Percentiles rank a stretch among this genome's conserved stretches.
Conservation (phyloP, 2,329 filamentous ascomycete genomes). For the Colletotrichum cereale region DNA sequence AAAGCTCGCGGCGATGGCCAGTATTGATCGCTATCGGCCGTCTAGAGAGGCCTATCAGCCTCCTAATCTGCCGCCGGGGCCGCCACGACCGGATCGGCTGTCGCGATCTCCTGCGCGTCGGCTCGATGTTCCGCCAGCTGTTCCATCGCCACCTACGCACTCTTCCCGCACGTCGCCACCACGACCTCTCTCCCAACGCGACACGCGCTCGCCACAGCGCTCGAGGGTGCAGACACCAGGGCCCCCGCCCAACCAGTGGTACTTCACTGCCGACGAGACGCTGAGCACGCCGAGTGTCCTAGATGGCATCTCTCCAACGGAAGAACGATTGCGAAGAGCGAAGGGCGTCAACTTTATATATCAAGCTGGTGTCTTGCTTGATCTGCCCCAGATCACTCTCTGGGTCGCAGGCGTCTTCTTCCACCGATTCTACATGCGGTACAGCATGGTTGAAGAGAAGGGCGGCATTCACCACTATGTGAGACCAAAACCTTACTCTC, state of each 20-base stretch:
- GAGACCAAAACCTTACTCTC: slow-evolving; percentile 50
- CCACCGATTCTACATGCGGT: slow-evolving; percentile 95
- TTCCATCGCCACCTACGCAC: slow-evolving; percentile 70
- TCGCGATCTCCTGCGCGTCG: slow-evolving; percentile 65
- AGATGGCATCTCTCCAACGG: slow-evolving; percentile 81
- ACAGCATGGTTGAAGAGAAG: slow-evolving; percentile 81
- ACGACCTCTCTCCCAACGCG: slow-evolving; percentile 58
- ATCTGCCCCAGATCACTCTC: slow-evolving; percentile 90
- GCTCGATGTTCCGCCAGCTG: slow-evolving; percentile 71
- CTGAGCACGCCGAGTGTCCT: slow-evolving; percentile 85
- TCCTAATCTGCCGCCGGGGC: slow-evolving; percentile 57
- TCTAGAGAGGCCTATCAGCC: slow-evolving; percentile 70
- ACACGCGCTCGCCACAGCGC: slow-evolving; percentile 57
- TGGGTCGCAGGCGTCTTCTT: slow-evolving; percentile 95
- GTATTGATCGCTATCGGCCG: slow-evolving; percentile 70
- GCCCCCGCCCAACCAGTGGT: slow-evolving; percentile 77
- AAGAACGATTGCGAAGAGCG: slow-evolving; percentile 84
- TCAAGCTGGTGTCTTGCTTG: slow-evolving; percentile 91
- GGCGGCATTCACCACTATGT: slow-evolving; percentile 91
- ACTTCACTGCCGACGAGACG: slow-evolving; percentile 87
- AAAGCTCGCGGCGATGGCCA: slow-evolving; percentile 61
- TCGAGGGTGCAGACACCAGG: slow-evolving; percentile 41
- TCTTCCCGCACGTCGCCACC: slow-evolving; percentile 68
- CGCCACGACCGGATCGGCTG: slow-evolving; percentile 54
- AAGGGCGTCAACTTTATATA: slow-evolving; percentile 98